Conservation (phyloP, 1,139 yeast species). For the Yamadazyma diddensiae region DNA sequence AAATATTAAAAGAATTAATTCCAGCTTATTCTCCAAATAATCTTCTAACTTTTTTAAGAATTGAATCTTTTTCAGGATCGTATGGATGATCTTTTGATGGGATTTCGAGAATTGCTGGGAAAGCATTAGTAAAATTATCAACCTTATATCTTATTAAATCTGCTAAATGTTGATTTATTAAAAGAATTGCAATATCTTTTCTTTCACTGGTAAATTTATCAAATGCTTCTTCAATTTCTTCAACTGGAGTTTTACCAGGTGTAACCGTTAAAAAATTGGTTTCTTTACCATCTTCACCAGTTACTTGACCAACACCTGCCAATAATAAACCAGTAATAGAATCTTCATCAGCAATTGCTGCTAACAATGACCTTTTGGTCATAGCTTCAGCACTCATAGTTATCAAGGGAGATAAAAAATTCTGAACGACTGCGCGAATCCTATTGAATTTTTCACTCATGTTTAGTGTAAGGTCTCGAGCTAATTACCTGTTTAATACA, state of each 20-base stretch:
- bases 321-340: conserved; percentile 92
- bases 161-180: conserved; percentile 94
- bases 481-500: too few relatives aligned
- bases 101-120: conserved; percentile 94
- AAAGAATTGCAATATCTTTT: conserved; percentile 86
- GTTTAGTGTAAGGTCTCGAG: too few relatives aligned
- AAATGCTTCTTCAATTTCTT: conserved; percentile 73
- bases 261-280: conserved; percentile 81
- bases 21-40: conserved; percentile 75
- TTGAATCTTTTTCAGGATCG: conserved; percentile 96
- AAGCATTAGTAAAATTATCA: conserved; percentile 83
- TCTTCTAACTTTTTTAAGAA: conserved; percentile 89
- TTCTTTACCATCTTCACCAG: conserved; percentile 59
- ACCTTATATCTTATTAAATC: conserved; percentile 81
- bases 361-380: conserved; percentile 74
- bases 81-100: conserved; percentile 99
- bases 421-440: too few relatives aligned
- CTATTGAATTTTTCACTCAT: too few relatives aligned
- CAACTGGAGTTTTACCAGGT: conserved; percentile 75
- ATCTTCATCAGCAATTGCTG: conserved; percentile 96
- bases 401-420: not conserved
- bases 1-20: not conserved
- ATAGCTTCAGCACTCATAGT: conserved; percentile 29
- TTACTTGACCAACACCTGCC: conserved; percentile 94
- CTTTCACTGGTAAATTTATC: conserved; percentile 70